A percentile compares a stretch with the other conserved stretches of the same genome.
phyloP scores from a whole-genome alignment of 2,329 filamentous ascomycete species.

The Magnaporthiopsis rhizophila region DNA sequence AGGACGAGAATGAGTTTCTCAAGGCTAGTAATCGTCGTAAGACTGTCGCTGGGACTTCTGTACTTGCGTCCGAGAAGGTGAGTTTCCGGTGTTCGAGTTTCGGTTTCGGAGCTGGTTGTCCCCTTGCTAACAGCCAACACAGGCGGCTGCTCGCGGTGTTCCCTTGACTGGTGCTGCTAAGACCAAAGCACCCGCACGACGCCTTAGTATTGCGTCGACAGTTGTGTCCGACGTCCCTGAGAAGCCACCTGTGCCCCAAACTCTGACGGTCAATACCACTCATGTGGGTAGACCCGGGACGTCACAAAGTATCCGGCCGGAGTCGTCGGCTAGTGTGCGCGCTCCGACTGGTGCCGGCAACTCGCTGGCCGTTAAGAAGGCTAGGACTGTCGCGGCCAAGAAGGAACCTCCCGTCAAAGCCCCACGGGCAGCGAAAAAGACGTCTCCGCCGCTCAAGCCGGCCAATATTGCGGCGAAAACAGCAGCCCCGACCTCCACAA shows the following conservation, averaged over 20 bases:
- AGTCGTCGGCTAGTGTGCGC: conserved; percentile 30
- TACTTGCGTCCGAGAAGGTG: conserved; percentile 37
- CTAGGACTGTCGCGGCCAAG: conserved; percentile 38
- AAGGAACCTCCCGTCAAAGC: conserved; percentile 26
- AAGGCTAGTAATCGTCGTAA: conserved; percentile 44
- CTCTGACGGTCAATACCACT: conserved; percentile 1
- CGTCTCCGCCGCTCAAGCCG: conserved; percentile 14
- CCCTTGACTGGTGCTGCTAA: conserved; percentile 17
- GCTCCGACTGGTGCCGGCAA: conserved; percentile 28
- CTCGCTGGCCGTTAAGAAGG: conserved; percentile 49
- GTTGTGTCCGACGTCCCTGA: conserved; percentile 22
- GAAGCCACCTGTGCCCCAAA: conserved; percentile 11
- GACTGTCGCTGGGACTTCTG: conserved; percentile 49
- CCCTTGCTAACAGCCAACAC: conserved; percentile 7
- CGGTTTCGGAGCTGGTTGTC: background rate
- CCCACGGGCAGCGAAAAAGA: conserved; percentile 29
- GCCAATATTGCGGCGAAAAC: conserved; percentile 10
- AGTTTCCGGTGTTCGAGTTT: background rate
- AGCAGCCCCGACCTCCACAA: conserved; percentile 6
- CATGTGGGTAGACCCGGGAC: conserved; percentile 27
- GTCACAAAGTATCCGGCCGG: conserved; percentile 32
- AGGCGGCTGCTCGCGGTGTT: conserved; percentile 21
- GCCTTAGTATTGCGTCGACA: conserved; percentile 41
- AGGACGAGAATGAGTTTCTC: conserved; percentile 33
- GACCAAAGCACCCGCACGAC: conserved; percentile 31